phyloP scores from a whole-genome alignment of 2,329 filamentous ascomycete species.

The Pestalotiopsis sp. region DNA sequence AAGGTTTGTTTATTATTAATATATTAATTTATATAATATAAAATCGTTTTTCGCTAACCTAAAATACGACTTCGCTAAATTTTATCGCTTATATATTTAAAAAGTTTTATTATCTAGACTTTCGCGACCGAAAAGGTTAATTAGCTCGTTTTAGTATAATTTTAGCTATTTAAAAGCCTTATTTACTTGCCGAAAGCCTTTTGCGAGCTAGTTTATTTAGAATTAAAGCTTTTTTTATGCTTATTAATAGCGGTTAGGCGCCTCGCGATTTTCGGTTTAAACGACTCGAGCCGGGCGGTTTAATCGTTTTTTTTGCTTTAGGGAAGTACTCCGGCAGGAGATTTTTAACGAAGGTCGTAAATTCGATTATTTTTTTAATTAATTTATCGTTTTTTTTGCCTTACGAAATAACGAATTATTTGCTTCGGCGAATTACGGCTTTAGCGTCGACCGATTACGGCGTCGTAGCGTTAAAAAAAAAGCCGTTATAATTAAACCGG shows the following conservation, averaged over 20 bases:
- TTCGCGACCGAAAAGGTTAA: not conserved
- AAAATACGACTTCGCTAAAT: too few relatives aligned
- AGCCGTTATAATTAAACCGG: not conserved
- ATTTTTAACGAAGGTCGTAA: not conserved
- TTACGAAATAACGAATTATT: not conserved
- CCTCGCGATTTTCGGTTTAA: not conserved
- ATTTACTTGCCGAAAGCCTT: not conserved
- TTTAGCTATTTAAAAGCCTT: not conserved
- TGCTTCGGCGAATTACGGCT: not conserved
- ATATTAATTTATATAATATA: too few relatives aligned
- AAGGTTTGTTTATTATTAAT: not conserved
- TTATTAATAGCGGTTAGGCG: not conserved
- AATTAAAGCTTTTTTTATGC: not conserved
- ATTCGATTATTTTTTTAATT: not conserved
- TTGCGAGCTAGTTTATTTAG: not conserved
- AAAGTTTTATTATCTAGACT: not conserved
- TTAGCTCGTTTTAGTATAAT: not conserved
- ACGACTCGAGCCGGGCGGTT: not conserved
- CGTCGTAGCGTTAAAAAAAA: not conserved
- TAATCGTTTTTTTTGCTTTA: not conserved
- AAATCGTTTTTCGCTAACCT: too few relatives aligned
- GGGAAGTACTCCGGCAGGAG: not conserved
- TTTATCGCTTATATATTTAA: not conserved
- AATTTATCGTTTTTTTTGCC: not conserved
- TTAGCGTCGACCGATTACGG: not conserved